Evolutionary conservation across 441 rosid genomes (phyloP), one percentile per base, ranked within the genome.

Genomic region (Macaranga tanarius): DNA sequence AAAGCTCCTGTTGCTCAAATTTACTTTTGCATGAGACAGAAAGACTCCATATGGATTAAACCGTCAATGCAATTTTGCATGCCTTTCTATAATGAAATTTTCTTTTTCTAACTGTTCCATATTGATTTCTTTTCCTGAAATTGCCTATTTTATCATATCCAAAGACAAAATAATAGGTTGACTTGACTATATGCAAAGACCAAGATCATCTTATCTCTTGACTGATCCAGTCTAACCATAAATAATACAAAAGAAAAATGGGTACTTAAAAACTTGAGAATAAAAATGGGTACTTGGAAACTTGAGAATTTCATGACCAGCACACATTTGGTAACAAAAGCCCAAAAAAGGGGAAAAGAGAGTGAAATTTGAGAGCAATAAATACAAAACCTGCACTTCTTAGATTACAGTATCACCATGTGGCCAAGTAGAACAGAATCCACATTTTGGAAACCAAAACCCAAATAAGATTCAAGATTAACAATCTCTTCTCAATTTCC

Each of bases 381-480:
- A 17, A 7, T 45, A 65, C 38, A 76, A 47, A 69, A 59, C 31
- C 23, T 65, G 56, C 54, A 64, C 16, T 63, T 31, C 44, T 45
- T 65, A 54, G 19, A 64, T 34, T 57, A 61, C 47, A 51, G 42
- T 7, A 51, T 9, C 61, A 71, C 62, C 54, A 52, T 23, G 19
- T 58, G 34, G 13, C 31, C 67, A 52, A 77, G 42, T 2, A 63
- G 3, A 65, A 73, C 16, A 73, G 17, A 73, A 70, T 59, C 31
- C 12, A 22, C 69, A 51, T 60, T 63, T 56, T 51, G 19, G 69
- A 67, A 73, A 47, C 17, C 59, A 44, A 77, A 68, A 59, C 20
- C 22, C 75, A 54, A 12, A 56, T 60, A 64, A 80, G 76, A 77
- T 76, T 83, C 72, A 74, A 79, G 63, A 28, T 64, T 10, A 47